These are phyloP conservation scores for Plasmodium falciparum DNA, from an alignment of 169 alveolate species.

Conservation along the genomic window DNA sequence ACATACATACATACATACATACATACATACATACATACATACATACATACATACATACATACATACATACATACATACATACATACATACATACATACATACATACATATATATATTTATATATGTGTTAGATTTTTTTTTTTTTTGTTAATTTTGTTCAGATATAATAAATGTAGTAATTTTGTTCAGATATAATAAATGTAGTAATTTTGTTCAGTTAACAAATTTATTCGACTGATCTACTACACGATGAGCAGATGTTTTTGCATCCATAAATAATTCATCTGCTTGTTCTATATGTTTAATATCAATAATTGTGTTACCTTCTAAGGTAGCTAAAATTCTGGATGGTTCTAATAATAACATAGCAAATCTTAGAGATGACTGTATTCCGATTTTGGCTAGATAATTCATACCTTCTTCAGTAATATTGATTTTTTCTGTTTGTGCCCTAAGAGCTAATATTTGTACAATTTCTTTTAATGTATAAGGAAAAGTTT, in stretches of 20 bases:
- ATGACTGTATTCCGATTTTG: conserved; percentile 96
- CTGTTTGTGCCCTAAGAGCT: conserved; percentile 97
- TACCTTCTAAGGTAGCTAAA: conserved; percentile 95
- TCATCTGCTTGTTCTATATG: conserved; percentile 96
- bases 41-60: too few species aligned
- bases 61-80: too few species aligned
- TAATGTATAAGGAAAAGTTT: conserved; percentile 96
- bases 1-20: too few species aligned
- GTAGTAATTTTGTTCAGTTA: conserved; percentile 14
- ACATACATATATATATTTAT: too few species aligned
- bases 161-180: too few species aligned
- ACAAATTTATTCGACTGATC: conserved; percentile 94
- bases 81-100: too few species aligned
- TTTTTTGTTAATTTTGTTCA: too few species aligned
- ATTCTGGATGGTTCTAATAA: conserved; percentile 98
- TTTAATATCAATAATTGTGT: conserved; percentile 89
- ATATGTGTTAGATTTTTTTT: too few species aligned
- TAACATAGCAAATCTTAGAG: conserved; percentile 96
- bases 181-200: neutral
- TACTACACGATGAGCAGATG: conserved; percentile 96
- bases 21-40: too few species aligned
- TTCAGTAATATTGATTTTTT: conserved; percentile 94
- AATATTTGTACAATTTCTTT: conserved; percentile 90
- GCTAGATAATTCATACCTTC: conserved; percentile 97
- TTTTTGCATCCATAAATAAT: conserved; percentile 97